Percentiles rank a stretch among this genome's conserved stretches.
phyloP scores from a whole-genome alignment of 2,329 filamentous ascomycete genomes.

The Phaeomoniella chlamydospora region DNA sequence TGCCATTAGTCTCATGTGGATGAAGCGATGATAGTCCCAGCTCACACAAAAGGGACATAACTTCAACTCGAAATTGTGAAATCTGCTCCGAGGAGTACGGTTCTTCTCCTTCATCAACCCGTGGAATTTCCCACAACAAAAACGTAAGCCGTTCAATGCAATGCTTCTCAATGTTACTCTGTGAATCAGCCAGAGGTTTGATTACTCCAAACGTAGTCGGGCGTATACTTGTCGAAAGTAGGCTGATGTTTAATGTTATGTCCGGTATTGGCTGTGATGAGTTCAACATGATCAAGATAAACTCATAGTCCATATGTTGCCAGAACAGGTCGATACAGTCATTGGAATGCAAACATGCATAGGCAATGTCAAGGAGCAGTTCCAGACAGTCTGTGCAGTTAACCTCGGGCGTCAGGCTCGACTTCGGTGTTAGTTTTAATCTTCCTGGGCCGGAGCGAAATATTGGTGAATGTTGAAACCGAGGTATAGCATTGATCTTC shows the following conservation, averaged over 20 bases:
- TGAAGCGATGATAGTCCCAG: slow-evolving; percentile 22
- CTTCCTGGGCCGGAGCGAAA: slow-evolving; percentile 23
- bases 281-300: slow-evolving; percentile 44
- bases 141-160: slow-evolving; percentile 43
- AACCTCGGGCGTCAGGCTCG: slow-evolving; percentile 30
- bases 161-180: slow-evolving; percentile 25
- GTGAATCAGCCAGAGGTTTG: slow-evolving; percentile 19
- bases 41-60: slow-evolving; percentile 25
- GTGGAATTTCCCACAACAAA: slow-evolving; percentile 39
- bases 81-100: slow-evolving; percentile 23
- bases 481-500: slow-evolving; percentile 40
- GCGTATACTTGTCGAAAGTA: slow-evolving; percentile 41
- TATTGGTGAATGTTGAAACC: slow-evolving; percentile 29
- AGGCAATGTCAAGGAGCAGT: slow-evolving; percentile 37
- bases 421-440: slow-evolving; percentile 23
- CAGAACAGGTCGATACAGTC: slow-evolving; percentile 35
- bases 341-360: slow-evolving; percentile 27
- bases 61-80: slow-evolving; percentile 23
- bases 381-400: slow-evolving; percentile 39
- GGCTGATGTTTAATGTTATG: slow-evolving; percentile 37
- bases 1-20: slow-evolving; percentile 47
- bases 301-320: slow-evolving; percentile 40
- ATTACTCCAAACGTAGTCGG: slow-evolving; percentile 41
- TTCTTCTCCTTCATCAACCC: slow-evolving; percentile 25
- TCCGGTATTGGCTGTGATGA: slow-evolving; percentile 41